phyloP scores from a whole-genome alignment of 371 early-diverging fungal species.

The Mucor lusitanicus region DNA sequence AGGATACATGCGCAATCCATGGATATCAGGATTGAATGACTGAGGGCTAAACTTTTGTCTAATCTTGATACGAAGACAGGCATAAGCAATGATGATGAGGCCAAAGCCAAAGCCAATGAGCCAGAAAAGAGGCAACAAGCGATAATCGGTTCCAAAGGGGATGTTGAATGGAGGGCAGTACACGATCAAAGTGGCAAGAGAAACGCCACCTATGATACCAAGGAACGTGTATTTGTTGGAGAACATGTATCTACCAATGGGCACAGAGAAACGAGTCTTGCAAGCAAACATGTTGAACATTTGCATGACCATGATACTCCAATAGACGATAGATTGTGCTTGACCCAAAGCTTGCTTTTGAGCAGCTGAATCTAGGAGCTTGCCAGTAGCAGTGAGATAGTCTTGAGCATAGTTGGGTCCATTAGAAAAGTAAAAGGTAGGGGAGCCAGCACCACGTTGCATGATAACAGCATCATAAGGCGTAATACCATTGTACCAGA shows the following conservation, averaged over 20 bases:
- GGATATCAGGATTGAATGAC: slow-evolving; percentile 71
- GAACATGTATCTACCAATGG: slow-evolving; percentile 75
- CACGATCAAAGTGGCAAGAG: slow-evolving; percentile 71
- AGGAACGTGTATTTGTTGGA: slow-evolving; percentile 71
- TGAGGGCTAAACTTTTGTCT: slow-evolving; percentile 61
- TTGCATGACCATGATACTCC: slow-evolving; percentile 83
- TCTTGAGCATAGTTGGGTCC: slow-evolving; percentile 44
- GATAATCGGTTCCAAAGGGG: slow-evolving; percentile 69
- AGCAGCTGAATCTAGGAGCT: slow-evolving; percentile 36
- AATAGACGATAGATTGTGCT: slow-evolving; percentile 81
- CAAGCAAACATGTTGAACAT: slow-evolving; percentile 92
- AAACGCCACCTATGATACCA: slow-evolving; percentile 64
- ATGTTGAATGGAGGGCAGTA: slow-evolving; percentile 81
- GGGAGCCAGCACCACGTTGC: slow-evolving; percentile 45
- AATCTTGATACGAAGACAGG: slow-evolving; percentile 63
- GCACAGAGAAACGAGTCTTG: slow-evolving; percentile 74
- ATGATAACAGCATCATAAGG: slow-evolving; percentile 56
- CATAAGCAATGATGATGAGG: slow-evolving; percentile 72
- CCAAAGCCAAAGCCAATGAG: slow-evolving; percentile 83
- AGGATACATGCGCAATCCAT: slow-evolving; percentile 72
- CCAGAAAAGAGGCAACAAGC: slow-evolving; percentile 72
- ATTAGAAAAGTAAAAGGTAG: slow-evolving; percentile 48
- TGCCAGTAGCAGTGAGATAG: slow-evolving; percentile 43
- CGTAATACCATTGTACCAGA: slow-evolving; percentile 53
- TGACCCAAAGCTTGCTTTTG: slow-evolving; percentile 62